A percentile compares a stretch with the other conserved stretches of the same genome.
Evolutionary conservation across 495 filamentous ascomycete species (phyloP).

Genomic region (Penicillium flavigenum): DNA sequence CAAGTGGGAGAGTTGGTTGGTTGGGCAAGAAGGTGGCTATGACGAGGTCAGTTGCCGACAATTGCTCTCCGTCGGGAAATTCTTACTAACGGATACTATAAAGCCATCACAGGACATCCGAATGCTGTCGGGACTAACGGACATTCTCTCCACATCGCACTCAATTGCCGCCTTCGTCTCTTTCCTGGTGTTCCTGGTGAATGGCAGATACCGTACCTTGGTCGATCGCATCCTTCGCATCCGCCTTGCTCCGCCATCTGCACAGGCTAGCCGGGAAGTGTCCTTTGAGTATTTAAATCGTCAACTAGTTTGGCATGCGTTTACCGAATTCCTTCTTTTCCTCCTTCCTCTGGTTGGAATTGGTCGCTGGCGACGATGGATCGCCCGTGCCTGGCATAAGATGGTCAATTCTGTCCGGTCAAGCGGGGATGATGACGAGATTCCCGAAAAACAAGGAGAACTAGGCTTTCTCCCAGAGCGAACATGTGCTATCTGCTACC

Average conservation of each 20-base stretch:
- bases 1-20: constrained; percentile 84
- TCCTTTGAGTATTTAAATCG: constrained; percentile 97
- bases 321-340: constrained; percentile 97
- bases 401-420: constrained; percentile 61
- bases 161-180: constrained; percentile 77
- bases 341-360: constrained; percentile 92
- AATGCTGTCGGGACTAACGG: constrained; percentile 65
- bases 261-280: constrained; percentile 82
- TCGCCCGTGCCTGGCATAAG: constrained; percentile 77
- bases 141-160: constrained; percentile 66
- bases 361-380: constrained; percentile 86
- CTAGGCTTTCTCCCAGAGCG: constrained; percentile 84
- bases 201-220: constrained; percentile 87
- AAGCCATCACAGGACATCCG: constrained; percentile 52
- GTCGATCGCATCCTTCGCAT: constrained; percentile 84
- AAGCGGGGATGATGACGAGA: constrained; percentile 48
- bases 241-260: constrained; percentile 77
- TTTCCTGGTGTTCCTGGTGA: constrained; percentile 85
- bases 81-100: constrained; percentile 26
- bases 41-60: constrained; percentile 48
- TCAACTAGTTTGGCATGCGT: constrained; percentile 97
- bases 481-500: constrained; percentile 97
- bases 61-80: not conserved
- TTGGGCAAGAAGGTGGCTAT: constrained; percentile 70
- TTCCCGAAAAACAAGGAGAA: constrained; percentile 61